Conservation (phyloP, 441 rosid species). For the Raphanus hybrid region DNA sequence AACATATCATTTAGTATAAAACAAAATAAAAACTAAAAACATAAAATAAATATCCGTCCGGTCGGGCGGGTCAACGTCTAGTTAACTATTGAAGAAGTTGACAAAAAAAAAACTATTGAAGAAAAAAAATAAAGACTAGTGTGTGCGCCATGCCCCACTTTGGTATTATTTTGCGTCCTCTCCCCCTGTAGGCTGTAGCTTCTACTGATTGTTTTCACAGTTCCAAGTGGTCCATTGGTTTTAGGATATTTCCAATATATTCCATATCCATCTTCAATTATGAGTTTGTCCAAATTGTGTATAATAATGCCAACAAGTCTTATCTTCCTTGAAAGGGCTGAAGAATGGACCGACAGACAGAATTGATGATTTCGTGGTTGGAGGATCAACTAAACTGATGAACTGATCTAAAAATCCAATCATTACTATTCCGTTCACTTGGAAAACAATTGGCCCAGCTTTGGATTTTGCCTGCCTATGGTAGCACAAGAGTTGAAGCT, state of each 20-base stretch:
- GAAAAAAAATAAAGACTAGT: neutral
- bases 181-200: neutral
- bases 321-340: neutral
- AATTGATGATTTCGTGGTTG: neutral
- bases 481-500: neutral
- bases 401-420: neutral
- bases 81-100: no score
- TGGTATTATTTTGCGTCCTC: neutral
- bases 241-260: neutral
- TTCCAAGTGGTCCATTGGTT: conserved; percentile 2
- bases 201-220: neutral
- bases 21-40: no score
- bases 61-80: no score
- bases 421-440: neutral
- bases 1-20: no score
- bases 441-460: neutral
- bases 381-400: neutral
- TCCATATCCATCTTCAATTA: neutral
- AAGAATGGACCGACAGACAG: neutral
- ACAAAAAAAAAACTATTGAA: no score
- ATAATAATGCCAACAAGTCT: neutral
- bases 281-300: neutral
- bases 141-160: neutral
- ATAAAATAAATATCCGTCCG: no score
- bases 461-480: no score